Evolutionary conservation across 352 stramenopile species (phyloP), one percentile per base, ranked within the genome.

Genomic region (Phytopythium oedochilum): DNA sequence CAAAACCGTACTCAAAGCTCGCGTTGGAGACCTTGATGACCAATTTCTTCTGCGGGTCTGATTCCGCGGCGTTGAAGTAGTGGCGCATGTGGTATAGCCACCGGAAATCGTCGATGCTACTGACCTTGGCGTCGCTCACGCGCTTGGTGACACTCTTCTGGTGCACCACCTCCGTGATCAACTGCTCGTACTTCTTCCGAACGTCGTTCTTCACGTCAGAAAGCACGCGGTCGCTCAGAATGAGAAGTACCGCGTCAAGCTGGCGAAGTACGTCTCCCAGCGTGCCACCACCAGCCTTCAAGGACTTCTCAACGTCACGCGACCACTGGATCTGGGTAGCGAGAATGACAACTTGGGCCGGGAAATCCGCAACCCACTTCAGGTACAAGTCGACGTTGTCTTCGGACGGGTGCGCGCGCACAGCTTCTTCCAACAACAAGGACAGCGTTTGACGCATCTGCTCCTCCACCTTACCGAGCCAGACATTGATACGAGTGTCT

Each of bases 91-190:
- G 97, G 59, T 98, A 99, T 15, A 99, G 70, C 98, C 98, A 99
- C 6, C 93, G 80, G 71, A 99, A 99, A 61, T 99, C 96, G 7
- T 92, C 86, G 7, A 76, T 67, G 57, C 77, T 88, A 15, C 61
- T 81, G 6, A 98, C 89, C 15, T 77, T 78, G 11, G 82, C 74
- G 57, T 97, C 78, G 25, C 88, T 89, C 57, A 99, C 87, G 26
- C 83, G 89, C 54, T 95, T 91, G 18, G 88, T 98, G 25, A 99
- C 96, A 70, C 99, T 98, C 56, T 98, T 96, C 61, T 99, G 96
- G 61, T 99, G 97, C 20, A 99, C 97, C n/a, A 99, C 83, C 69
- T 99, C 98, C 12, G 97, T 99, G 66, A 99, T 99, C 12, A 99
- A 83, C 70, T 99, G 98, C 57, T 99, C 97, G 66, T 99, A 99